Conservation (phyloP, 2,329 filamentous ascomycete species). For the Fusarium praegraminearum region DNA sequence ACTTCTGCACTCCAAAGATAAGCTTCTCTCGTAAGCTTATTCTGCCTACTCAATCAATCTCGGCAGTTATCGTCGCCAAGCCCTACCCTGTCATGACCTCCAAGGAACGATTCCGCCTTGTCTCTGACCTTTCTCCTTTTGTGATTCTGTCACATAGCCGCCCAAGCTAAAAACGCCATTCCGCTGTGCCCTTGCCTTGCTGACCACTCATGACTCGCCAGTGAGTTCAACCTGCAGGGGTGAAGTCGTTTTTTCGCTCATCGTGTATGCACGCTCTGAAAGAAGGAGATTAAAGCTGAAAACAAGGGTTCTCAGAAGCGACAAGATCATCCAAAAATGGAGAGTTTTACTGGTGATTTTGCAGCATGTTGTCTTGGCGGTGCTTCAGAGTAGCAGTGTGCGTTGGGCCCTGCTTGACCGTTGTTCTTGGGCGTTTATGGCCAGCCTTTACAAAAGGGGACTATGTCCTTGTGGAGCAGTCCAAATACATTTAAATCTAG, state of each 20-base stretch:
- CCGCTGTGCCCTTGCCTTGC: too few relatives aligned
- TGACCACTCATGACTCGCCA: constrained; percentile 16
- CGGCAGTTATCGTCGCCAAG: constrained; percentile 9
- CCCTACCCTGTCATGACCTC: background rate
- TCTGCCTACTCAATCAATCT: background rate
- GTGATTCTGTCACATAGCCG: constrained; percentile 17
- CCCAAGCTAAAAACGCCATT: constrained; percentile 23
- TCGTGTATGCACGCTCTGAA: constrained; percentile 4
- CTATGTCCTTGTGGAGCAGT: background rate
- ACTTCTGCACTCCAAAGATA: background rate
- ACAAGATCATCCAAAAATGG: background rate
- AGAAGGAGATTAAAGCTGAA: constrained; percentile 16
- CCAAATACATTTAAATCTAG: background rate
- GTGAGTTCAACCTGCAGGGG: constrained; percentile 36
- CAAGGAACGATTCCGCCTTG: background rate
- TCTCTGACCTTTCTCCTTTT: background rate
- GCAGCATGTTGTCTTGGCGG: background rate
- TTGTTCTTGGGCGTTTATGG: background rate
- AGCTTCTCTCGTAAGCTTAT: constrained; percentile 32
- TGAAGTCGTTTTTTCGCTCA: background rate
- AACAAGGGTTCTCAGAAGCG: background rate
- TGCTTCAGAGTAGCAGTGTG: constrained; percentile 1
- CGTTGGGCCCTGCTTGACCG: background rate
- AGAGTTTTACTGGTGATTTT: background rate
- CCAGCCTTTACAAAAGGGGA: background rate